Percentiles rank a stretch among this genome's conserved stretches.
These are phyloP conservation scores for Gastroboletus turbinatus DNA, from an alignment of 1,284 basidiomycete genomes.

Conservation along the genomic window DNA sequence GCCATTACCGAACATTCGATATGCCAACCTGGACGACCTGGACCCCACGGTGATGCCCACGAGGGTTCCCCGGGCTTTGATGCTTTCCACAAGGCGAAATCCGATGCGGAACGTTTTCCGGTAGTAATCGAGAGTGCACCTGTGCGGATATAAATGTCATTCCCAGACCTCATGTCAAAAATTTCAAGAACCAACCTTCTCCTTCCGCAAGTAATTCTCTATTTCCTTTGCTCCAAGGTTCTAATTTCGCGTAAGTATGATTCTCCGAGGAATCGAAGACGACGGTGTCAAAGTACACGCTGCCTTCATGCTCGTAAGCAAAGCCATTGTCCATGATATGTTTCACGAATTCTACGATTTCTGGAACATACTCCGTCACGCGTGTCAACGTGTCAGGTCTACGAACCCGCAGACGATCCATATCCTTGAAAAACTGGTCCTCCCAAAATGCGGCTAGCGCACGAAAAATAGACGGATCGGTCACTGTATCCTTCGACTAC, in stretches of 20 bases:
- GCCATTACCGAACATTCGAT: conserved; percentile 99
- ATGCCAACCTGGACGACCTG: conserved; percentile 98
- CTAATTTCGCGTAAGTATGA: conserved; percentile 91
- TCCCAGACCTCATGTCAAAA: conserved; percentile 2
- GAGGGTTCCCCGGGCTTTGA: conserved; percentile 97
- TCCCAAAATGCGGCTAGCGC: conserved; percentile 91
- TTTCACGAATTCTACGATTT: conserved; percentile 90
- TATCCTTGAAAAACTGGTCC: conserved; percentile 87
- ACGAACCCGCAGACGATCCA: conserved; percentile 84
- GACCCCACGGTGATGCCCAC: conserved; percentile 96
- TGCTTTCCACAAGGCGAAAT: conserved; percentile 99
- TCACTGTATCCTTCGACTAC: conserved; percentile 78
- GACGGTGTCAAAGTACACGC: conserved; percentile 93
- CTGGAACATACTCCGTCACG: conserved; percentile 96
- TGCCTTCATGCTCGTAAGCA: conserved; percentile 86
- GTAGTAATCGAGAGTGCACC: conserved; percentile 64
- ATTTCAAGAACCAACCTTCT: conserved; percentile 60
- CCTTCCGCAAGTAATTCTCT: conserved; percentile 89
- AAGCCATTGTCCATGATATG: conserved; percentile 87
- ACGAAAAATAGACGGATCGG: conserved; percentile 86
- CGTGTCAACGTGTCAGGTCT: conserved; percentile 91
- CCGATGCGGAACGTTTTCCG: conserved; percentile 68
- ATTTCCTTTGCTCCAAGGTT: conserved; percentile 95
- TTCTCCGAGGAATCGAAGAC: conserved; percentile 79
- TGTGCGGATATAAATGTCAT: conserved; percentile 22